Evolutionary conservation across 345 rosid genomes (phyloP).

Genomic region (Aquilaria yunnanensis): DNA sequence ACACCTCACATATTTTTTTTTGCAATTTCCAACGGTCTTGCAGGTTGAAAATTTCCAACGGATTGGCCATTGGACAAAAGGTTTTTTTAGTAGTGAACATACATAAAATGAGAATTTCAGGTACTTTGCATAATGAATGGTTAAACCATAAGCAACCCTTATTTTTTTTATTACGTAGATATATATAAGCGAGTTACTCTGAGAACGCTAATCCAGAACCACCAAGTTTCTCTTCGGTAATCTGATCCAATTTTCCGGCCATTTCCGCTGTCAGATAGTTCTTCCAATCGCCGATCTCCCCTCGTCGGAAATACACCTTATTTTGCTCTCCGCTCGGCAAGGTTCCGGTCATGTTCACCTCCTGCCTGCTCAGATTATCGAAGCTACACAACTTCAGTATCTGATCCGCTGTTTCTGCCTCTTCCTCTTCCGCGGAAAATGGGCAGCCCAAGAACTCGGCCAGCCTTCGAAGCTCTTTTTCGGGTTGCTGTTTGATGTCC

Average conservation of each 20-base stretch:
- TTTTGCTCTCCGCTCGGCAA: conserved; percentile 22
- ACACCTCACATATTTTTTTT: too few relatives aligned
- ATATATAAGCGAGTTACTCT: too few relatives aligned
- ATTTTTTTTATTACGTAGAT: too few relatives aligned
- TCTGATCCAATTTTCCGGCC: conserved; percentile 26
- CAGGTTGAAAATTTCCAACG: too few relatives aligned
- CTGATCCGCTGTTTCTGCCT: conserved; percentile 22
- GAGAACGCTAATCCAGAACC: conserved; percentile 25
- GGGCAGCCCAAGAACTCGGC: conserved; percentile 41
- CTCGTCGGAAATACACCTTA: conserved; percentile 37
- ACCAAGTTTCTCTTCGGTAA: conserved; percentile 26
- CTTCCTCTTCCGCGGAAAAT: conserved; percentile 37
- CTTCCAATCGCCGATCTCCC: conserved; percentile 47
- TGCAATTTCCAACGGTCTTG: too few relatives aligned
- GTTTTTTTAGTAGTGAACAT: too few relatives aligned
- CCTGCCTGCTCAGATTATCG: conserved; percentile 34
- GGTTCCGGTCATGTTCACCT: conserved; percentile 37
- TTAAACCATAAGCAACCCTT: too few relatives aligned
- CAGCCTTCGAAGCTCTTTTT: conserved; percentile 25
- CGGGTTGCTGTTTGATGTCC: conserved; percentile 33
- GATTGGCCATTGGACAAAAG: too few relatives aligned
- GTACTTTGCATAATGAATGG: too few relatives aligned
- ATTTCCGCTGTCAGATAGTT: conserved; percentile 42
- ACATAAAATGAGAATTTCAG: too few relatives aligned
- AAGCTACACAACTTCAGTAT: conserved; percentile 50